phyloP scores from a whole-genome alignment of 1,284 basidiomycete genomes.

The Fomitiporia mediterranea region DNA sequence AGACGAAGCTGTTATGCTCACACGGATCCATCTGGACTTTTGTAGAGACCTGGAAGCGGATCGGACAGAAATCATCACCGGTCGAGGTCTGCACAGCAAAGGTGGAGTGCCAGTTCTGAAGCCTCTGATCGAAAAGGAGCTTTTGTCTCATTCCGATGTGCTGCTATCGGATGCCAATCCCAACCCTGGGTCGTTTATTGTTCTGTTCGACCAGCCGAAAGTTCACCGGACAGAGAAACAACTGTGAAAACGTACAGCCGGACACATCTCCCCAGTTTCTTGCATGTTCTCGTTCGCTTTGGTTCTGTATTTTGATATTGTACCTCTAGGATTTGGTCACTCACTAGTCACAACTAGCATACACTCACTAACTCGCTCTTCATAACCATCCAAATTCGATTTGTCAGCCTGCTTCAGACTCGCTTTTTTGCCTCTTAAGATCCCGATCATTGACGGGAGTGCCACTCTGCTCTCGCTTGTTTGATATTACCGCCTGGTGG shows the following conservation, averaged over 20 bases:
- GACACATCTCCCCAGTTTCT: no score
- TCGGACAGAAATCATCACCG: constrained; percentile 9
- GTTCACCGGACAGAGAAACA: no score
- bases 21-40: neutral
- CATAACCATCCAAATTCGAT: no score
- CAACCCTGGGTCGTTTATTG: neutral
- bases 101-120: neutral
- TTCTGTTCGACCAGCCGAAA: neutral
- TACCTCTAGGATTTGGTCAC: no score
- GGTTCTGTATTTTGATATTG: no score
- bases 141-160: neutral
- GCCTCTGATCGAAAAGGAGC: neutral
- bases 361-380: no score
- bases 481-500: neutral
- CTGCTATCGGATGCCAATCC: neutral
- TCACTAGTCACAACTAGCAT: neutral
- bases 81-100: constrained; percentile 7
- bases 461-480: constrained; percentile 6
- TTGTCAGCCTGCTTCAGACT: neutral
- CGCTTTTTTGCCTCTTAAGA: constrained; percentile 12
- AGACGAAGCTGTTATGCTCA: constrained; percentile 2
- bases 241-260: no score
- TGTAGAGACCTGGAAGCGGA: neutral
- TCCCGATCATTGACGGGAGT: neutral
- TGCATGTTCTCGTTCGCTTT: no score